Evolutionary conservation across 164 flowering plant genomes (phyloP).

Genomic region (Vitis amurensis): DNA sequence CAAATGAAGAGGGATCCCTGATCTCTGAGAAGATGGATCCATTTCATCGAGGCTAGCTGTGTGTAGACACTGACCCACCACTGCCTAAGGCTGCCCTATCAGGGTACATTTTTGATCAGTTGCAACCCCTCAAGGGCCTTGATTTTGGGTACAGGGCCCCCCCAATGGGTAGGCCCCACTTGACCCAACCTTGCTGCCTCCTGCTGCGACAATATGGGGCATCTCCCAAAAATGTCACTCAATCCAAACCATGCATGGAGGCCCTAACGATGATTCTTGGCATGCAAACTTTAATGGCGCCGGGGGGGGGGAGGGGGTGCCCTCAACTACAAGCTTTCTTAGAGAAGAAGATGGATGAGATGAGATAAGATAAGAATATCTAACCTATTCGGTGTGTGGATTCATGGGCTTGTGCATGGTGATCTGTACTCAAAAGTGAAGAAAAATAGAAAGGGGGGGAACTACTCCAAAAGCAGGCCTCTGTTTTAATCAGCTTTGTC

Average conservation of each 20-base stretch:
- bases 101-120: neutral
- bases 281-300: neutral
- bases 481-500: neutral
- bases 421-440: too few relatives aligned
- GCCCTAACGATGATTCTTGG: neutral
- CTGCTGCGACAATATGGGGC: slow-evolving; percentile 6
- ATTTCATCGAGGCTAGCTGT: neutral
- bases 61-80: too few relatives aligned
- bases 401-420: neutral
- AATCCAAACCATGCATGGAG: neutral
- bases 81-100: neutral
- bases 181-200: neutral
- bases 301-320: too few relatives aligned
- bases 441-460: neutral
- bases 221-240: slow-evolving; percentile 1
- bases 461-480: neutral
- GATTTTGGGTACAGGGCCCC: neutral
- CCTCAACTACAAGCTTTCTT: neutral
- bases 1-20: neutral
- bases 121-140: neutral
- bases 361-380: neutral
- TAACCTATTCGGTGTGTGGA: neutral
- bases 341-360: neutral
- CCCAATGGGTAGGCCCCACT: neutral
- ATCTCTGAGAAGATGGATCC: neutral